Evolutionary conservation across 2,329 filamentous ascomycete genomes (phyloP).

Genomic region (Orbilia javanica): DNA sequence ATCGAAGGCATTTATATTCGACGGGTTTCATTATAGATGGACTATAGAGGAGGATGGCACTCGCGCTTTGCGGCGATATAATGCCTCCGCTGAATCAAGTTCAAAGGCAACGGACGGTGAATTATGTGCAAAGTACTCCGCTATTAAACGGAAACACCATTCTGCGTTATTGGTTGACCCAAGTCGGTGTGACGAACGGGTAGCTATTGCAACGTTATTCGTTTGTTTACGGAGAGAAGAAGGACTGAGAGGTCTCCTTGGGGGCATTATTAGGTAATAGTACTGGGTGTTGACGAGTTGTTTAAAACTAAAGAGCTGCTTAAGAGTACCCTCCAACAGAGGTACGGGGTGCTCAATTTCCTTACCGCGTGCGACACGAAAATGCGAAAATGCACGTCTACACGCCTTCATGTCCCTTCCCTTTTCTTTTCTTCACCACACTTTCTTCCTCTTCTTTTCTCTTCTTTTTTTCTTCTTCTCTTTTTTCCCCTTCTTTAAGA

Average conservation of each 20-base stretch:
- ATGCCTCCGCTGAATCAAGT: conserved; percentile 31
- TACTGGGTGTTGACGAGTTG: neutral
- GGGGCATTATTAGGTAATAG: conserved; percentile 42
- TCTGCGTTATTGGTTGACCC: conserved; percentile 50
- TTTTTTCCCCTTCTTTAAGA: neutral
- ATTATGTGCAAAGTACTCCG: conserved; percentile 49
- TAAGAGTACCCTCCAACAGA: too few relatives aligned
- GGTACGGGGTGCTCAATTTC: neutral
- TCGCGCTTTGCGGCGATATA: conserved; percentile 37
- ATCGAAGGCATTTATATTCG: conserved; percentile 37
- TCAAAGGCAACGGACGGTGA: conserved; percentile 29
- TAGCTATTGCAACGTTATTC: conserved; percentile 52
- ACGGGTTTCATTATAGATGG: conserved; percentile 43
- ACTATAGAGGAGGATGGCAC: conserved; percentile 51
- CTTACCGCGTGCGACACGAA: neutral
- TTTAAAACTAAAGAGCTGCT: neutral
- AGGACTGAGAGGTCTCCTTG: conserved; percentile 50
- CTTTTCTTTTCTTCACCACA: neutral
- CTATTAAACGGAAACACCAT: conserved; percentile 49
- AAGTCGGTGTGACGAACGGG: conserved; percentile 54
- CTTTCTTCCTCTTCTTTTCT: neutral
- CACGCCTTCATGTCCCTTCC: neutral
- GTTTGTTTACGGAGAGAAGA: conserved; percentile 49
- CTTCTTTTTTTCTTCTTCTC: too few relatives aligned
- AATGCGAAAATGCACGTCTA: neutral